phyloP scores from a whole-genome alignment of 306 rosid genomes.

The Fragaria nilgerrensis region DNA sequence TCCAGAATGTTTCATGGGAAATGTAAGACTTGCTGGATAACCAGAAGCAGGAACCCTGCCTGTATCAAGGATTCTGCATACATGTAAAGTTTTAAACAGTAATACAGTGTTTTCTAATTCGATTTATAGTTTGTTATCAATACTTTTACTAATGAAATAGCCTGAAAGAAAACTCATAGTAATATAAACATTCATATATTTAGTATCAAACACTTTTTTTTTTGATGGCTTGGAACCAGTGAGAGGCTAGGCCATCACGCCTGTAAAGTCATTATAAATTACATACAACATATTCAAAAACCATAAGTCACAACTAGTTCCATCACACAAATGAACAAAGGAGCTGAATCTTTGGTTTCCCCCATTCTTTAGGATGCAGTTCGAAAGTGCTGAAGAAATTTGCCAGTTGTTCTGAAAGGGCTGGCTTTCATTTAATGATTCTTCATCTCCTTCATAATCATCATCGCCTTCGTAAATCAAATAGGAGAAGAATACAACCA shows the following conservation, averaged over 20 bases:
- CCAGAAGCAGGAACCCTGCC: background rate
- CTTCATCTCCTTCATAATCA: constrained; percentile 58
- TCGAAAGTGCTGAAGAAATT: constrained; percentile 29
- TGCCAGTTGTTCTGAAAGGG: constrained; percentile 49
- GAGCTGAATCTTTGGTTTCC: background rate
- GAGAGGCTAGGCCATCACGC: background rate
- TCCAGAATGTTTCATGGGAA: background rate
- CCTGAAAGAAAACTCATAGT: background rate
- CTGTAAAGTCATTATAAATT: background rate
- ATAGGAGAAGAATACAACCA: background rate
- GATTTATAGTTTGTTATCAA: background rate
- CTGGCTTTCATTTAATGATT: constrained; percentile 28
- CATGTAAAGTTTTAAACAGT: background rate
- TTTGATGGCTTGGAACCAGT: background rate
- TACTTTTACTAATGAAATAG: background rate
- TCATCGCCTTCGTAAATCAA: constrained; percentile 58
- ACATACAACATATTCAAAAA: background rate
- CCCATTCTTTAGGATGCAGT: background rate
- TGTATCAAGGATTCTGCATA: background rate
- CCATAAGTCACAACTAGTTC: background rate
- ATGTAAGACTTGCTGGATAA: background rate
- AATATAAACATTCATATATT: background rate
- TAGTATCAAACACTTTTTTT: background rate
- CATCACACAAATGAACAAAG: background rate
- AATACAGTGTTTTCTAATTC: background rate